These are phyloP conservation scores for Cutaneotrichosporon sp. DNA, from an alignment of 1,284 basidiomycete genomes.

Conservation along the genomic window DNA sequence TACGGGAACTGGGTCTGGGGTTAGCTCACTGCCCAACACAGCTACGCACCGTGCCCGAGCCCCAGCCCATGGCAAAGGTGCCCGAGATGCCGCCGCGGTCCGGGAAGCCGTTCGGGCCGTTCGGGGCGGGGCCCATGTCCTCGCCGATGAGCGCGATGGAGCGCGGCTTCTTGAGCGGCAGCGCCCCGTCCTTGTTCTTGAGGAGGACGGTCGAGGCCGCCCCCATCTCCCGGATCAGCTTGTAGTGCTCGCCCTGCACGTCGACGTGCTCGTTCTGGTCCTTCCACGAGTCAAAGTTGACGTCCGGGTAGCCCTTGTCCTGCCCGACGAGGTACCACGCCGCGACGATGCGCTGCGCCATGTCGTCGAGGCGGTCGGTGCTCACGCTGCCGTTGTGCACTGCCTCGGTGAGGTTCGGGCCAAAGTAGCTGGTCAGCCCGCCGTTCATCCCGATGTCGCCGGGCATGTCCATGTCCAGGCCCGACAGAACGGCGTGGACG, in stretches of 20 bases:
- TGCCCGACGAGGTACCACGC: constrained; percentile 39
- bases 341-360: constrained; percentile 36
- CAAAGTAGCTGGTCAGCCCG: constrained; percentile 21
- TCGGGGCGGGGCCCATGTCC: constrained; percentile 68
- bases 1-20: constrained; percentile 54
- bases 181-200: constrained; percentile 63
- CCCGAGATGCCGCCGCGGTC: constrained; percentile 60
- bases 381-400: constrained; percentile 33
- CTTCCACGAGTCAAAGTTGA: constrained; percentile 26
- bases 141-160: constrained; percentile 65
- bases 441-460: constrained; percentile 24
- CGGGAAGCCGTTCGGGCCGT: constrained; percentile 71
- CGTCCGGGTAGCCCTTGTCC: constrained; percentile 29
- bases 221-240: constrained; percentile 38
- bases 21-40: background rate
- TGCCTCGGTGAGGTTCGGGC: constrained; percentile 28
- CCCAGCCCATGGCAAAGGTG: constrained; percentile 83
- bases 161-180: constrained; percentile 63
- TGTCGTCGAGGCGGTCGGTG: constrained; percentile 36
- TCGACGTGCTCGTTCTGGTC: constrained; percentile 62
- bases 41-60: constrained; percentile 58
- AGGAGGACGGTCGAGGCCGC: constrained; percentile 63
- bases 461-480: constrained; percentile 57
- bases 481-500: constrained; percentile 23
- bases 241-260: constrained; percentile 72